Conservation (phyloP, 2,329 filamentous ascomycete genomes). For the Apiospora hydei region DNA sequence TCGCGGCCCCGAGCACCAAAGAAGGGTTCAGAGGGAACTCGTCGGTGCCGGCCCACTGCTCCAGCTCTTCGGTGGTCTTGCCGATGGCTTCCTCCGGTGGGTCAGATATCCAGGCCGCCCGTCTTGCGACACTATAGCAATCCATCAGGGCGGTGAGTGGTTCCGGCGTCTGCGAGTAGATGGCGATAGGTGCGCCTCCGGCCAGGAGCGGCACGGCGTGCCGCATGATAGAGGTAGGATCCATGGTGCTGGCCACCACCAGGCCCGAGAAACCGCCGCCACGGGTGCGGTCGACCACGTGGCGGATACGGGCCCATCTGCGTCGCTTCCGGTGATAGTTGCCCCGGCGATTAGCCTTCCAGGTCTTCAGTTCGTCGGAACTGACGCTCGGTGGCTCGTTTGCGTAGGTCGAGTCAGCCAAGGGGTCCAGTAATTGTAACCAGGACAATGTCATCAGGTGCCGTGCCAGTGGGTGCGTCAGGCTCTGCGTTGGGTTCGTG, state of each 20-base stretch:
- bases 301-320: constrained; percentile 76
- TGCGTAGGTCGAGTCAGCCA: constrained; percentile 75
- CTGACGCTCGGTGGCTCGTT: constrained; percentile 67
- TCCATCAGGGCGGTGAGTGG: constrained; percentile 80
- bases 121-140: constrained; percentile 80
- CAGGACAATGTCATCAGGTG: constrained; percentile 87
- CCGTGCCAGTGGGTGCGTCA: constrained; percentile 78
- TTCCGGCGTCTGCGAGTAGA: constrained; percentile 85
- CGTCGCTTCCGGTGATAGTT: constrained; percentile 89
- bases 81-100: constrained; percentile 56
- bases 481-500: constrained; percentile 66
- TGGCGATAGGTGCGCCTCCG: constrained; percentile 83
- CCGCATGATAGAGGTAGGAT: constrained; percentile 77
- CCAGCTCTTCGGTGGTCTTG: constrained; percentile 56
- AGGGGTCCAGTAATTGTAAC: constrained; percentile 86
- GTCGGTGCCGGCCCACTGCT: constrained; percentile 65
- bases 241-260: constrained; percentile 82
- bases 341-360: constrained; percentile 84
- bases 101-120: constrained; percentile 74
- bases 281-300: constrained; percentile 77
- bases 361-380: constrained; percentile 67
- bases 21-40: constrained; percentile 92
- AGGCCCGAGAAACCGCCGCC: constrained; percentile 83
- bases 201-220: constrained; percentile 80
- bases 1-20: constrained; percentile 76